Percentiles rank a stretch among this genome's conserved stretches.
Evolutionary conservation across 345 rosid genomes (phyloP).

Genomic region (Murraya paniculata): DNA sequence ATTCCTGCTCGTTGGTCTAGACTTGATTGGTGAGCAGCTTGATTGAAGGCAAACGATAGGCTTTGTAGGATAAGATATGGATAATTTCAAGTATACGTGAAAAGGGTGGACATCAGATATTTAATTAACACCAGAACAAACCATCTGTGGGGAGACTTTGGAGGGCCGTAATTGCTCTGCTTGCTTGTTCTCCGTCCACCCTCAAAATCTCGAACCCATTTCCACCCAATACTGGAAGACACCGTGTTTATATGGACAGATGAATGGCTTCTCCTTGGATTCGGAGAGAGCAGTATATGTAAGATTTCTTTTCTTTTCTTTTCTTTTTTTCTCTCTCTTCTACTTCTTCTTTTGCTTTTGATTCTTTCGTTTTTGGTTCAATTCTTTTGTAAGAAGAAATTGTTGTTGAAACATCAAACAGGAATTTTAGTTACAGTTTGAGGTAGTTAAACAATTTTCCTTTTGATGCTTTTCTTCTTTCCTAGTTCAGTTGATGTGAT

Average conservation of each 20-base stretch:
- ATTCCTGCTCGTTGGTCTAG: constrained; percentile 89
- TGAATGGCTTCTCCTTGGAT: constrained; percentile 19
- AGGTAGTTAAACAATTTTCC: constrained; percentile 12
- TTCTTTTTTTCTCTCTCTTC: not conserved
- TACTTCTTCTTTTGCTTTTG: not conserved
- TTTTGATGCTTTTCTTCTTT: constrained; percentile 4
- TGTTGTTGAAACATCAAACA: constrained; percentile 25
- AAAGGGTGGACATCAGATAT: not conserved
- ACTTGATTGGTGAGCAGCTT: constrained; percentile 94
- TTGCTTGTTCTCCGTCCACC: not conserved
- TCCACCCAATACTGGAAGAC: constrained; percentile 16
- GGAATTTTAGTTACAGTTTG: constrained; percentile 26
- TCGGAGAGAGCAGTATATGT: constrained; percentile 22
- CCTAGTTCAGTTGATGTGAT: not conserved
- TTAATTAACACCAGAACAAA: not conserved
- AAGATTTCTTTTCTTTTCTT: constrained; percentile 5
- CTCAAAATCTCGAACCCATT: not conserved
- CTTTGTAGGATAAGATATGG: constrained; percentile 13
- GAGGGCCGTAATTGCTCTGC: constrained; percentile 2
- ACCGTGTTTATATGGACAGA: constrained; percentile 14
- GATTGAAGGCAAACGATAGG: constrained; percentile 34
- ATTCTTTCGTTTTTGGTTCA: constrained; percentile 40
- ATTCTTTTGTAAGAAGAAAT: constrained; percentile 60
- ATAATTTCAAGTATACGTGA: not conserved
- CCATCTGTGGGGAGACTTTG: not conserved